Base-by-base conservation (phyloP, 225 moss, liverwort and hornwort genomes). In the Polytrichum commune region DNA sequence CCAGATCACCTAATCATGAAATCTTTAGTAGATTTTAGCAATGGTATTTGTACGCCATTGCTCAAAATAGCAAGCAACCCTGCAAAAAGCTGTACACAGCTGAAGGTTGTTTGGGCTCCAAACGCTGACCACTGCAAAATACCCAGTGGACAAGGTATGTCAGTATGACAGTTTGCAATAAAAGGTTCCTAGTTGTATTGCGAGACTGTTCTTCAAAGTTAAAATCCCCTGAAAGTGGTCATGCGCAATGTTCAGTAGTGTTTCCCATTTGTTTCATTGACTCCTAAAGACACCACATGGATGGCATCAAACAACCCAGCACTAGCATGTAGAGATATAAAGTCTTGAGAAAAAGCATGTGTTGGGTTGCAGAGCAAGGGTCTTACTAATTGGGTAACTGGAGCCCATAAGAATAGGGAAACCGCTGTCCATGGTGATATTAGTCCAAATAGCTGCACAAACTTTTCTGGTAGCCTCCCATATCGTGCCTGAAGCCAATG, bases 331-430 rank as follows among this genome's bases (percentile, higher is more conserved):
- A 38, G 38, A 10, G 8, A 35, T 35, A 1, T 35, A 8, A 35
- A 38, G 3, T 38, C n/a, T 58, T 58, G 5, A 22, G 58, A 23
- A 58, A 20, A 23, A 60, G 24, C 24, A 60, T 60, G 60, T n/a
- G n/a, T 7, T 60, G 60, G 22, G 8, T 26, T 63, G 25, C 62
- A 63, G 53, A 53, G 35, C 25, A 46, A 27, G 26, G 70, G 27
- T 65, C 74, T 74, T 79, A 85, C 79, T 75, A 77, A 46, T 62
- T 77, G 85, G 18, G 70, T 20, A 16, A 79, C 58, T 24, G 82
- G 75, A 79, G 82, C 72, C 82, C 85, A 85, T 23, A 82, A 58
- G 46, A 75, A 66, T 35, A 80, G 72, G 64, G 80, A 58, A 63
- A 77, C 38, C 0, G 79, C 72, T 26, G 82, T 70, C 66, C 79